phyloP scores from a whole-genome alignment of 2,329 filamentous ascomycete species.

The Fusarium nanum region DNA sequence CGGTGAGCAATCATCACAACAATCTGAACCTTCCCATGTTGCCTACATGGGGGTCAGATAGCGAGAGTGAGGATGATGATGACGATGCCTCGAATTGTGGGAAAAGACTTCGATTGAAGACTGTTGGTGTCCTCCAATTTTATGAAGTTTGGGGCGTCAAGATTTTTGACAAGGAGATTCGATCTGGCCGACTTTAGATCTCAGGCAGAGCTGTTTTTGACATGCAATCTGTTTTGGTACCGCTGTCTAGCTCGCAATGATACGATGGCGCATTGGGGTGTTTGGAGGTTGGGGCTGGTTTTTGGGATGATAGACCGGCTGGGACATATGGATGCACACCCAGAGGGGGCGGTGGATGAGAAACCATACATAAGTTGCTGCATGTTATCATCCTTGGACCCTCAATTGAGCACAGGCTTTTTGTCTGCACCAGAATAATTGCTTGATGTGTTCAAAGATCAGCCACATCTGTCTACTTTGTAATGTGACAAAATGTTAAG shows the following conservation, averaged over 20 bases:
- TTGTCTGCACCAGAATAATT: background rate
- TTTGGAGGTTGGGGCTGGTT: background rate
- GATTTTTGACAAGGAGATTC: conserved; percentile 70
- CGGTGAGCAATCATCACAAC: conserved; percentile 19
- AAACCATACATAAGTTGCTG: conserved; percentile 4
- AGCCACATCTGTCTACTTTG: background rate
- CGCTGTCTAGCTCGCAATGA: background rate
- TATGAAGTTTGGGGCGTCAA: conserved; percentile 60
- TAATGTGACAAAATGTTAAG: background rate
- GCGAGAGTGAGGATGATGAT: conserved; percentile 50
- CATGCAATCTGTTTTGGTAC: conserved; percentile 13
- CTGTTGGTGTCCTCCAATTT: conserved; percentile 53
- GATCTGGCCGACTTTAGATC: conserved; percentile 49
- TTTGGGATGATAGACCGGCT: conserved; percentile 12
- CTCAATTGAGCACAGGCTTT: background rate
- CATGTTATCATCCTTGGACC: conserved; percentile 9
- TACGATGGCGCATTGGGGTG: conserved; percentile 20
- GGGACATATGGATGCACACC: background rate
- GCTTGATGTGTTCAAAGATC: no score
- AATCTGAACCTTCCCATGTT: conserved; percentile 46
- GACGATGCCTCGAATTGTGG: conserved; percentile 49
- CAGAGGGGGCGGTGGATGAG: conserved; percentile 1
- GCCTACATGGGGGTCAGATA: conserved; percentile 49
- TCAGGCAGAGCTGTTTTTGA: background rate
- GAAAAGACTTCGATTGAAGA: conserved; percentile 52